phyloP scores from a whole-genome alignment of 169 alveolate genomes.

The Ichthyophthirius multifiliis region DNA sequence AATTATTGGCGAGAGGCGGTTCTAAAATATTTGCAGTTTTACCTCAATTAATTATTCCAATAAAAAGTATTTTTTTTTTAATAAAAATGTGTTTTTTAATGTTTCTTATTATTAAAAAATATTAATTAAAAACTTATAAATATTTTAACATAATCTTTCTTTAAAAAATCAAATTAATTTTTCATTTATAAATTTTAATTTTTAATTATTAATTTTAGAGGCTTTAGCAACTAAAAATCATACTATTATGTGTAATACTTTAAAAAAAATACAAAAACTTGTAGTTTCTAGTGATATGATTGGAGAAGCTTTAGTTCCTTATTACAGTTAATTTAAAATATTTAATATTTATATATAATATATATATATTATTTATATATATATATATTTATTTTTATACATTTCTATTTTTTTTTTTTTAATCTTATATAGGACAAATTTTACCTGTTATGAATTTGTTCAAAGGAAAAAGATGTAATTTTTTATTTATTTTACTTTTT shows the following conservation, averaged over 20 bases:
- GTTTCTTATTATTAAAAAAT: too few relatives aligned
- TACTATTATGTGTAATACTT: slow-evolving; percentile 77
- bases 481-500: not conserved
- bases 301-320: slow-evolving; percentile 88
- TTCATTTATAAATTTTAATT: not conserved
- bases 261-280: slow-evolving; percentile 77
- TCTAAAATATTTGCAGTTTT: slow-evolving; percentile 80
- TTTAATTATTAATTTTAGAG: slow-evolving; percentile 15
- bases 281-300: slow-evolving; percentile 76
- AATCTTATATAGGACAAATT: slow-evolving; percentile 43
- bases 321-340: slow-evolving; percentile 54
- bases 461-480: slow-evolving; percentile 69
- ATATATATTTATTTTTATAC: too few relatives aligned
- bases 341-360: not conserved
- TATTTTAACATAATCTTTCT: not conserved
- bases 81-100: not conserved
- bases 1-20: slow-evolving; percentile 64
- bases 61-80: slow-evolving; percentile 46
- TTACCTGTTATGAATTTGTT: slow-evolving; percentile 81
- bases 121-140: not conserved
- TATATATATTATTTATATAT: not conserved
- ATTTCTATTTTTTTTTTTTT: too few relatives aligned
- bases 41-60: slow-evolving; percentile 79
- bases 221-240: slow-evolving; percentile 82
- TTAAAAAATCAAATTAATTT: too few relatives aligned